These are phyloP conservation scores for Candida tunisiensis DNA, from an alignment of 1,139 yeast species.

Conservation along the genomic window DNA sequence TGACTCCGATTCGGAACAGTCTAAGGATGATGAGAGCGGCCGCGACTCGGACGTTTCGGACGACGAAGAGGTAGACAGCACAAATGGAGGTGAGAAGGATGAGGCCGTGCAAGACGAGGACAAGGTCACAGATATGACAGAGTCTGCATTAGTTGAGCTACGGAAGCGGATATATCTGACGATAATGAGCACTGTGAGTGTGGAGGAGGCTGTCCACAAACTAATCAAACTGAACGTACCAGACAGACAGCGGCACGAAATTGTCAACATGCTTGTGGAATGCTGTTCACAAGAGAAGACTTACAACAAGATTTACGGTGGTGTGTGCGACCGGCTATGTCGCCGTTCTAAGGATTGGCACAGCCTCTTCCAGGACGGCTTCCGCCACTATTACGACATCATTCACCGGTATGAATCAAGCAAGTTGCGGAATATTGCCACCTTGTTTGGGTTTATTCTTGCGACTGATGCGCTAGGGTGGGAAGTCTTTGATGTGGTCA, in stretches of 20 bases:
- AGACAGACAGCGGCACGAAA: conserved; percentile 19
- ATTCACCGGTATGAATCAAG: conserved; percentile 58
- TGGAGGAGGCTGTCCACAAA: conserved; percentile 90
- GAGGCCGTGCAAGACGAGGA: conserved; percentile 1
- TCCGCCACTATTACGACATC: conserved; percentile 36
- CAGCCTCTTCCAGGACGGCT: conserved; percentile 31
- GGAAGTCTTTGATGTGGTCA: conserved; percentile 33
- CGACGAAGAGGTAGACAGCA: conserved; percentile 12
- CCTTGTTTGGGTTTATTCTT: conserved; percentile 73
- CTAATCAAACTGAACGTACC: conserved; percentile 28
- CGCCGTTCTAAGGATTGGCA: conserved; percentile 38
- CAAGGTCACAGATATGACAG: conserved; percentile 42
- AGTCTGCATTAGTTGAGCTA: conserved; percentile 39
- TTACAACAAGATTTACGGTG: conserved; percentile 74
- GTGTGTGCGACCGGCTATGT: conserved; percentile 55
- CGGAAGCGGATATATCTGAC: conserved; percentile 69
- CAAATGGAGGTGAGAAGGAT: conserved; percentile 8
- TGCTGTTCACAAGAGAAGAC: conserved; percentile 82
- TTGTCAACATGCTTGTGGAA: conserved; percentile 63
- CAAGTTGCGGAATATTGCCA: conserved; percentile 64
- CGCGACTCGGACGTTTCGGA: conserved; percentile 9
- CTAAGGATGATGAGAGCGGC: conserved; percentile 3
- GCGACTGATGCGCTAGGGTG: conserved; percentile 58
- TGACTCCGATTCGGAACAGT: conserved; percentile 8
- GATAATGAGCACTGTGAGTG: conserved; percentile 82